A percentile compares a stretch with the other conserved stretches of the same genome.
phyloP scores from a whole-genome alignment of 2,329 filamentous ascomycete genomes.

The Penicillium sp. region DNA sequence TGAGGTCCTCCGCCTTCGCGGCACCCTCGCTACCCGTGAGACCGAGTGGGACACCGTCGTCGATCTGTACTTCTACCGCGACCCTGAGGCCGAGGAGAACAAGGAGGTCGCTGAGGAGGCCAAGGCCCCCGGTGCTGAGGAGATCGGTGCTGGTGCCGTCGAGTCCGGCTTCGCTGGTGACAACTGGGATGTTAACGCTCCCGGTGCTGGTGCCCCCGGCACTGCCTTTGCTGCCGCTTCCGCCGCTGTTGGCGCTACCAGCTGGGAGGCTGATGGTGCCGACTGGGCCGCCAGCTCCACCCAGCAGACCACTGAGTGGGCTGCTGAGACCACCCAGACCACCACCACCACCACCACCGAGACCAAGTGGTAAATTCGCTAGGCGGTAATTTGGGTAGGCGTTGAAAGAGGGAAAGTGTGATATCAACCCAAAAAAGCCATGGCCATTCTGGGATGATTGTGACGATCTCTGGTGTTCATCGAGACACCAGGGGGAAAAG shows the following conservation, averaged over 20 bases:
- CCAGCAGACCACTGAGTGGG: constrained; percentile 45
- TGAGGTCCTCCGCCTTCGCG: constrained; percentile 98
- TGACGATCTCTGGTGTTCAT: constrained; percentile 20
- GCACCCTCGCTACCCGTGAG: constrained; percentile 94
- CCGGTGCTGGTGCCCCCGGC: constrained; percentile 65
- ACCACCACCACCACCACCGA: constrained; percentile 26
- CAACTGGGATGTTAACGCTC: constrained; percentile 81
- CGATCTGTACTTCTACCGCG: constrained; percentile 99
- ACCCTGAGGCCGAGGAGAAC: constrained; percentile 99
- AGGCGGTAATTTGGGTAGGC: constrained; percentile 32
- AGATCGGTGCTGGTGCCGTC: constrained; percentile 77
- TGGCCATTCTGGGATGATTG: constrained; percentile 32
- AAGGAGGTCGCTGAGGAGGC: constrained; percentile 84
- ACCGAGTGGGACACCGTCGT: constrained; percentile 99
- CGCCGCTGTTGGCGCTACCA: constrained; percentile 62
- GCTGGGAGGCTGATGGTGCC: constrained; percentile 63
- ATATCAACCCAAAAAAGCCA: constrained; percentile 26
- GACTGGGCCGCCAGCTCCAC: constrained; percentile 58
- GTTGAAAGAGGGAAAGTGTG: constrained; percentile 33
- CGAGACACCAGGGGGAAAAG: constrained; percentile 15
- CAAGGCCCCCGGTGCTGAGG: constrained; percentile 82
- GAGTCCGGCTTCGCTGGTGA: constrained; percentile 75
- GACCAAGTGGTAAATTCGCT: constrained; percentile 46
- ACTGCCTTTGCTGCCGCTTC: constrained; percentile 71
- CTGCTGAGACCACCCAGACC: constrained; percentile 43